These are phyloP conservation scores for Fraxinus pennsylvanica DNA, from an alignment of 257 asterid genomes.

Conservation along the genomic window DNA sequence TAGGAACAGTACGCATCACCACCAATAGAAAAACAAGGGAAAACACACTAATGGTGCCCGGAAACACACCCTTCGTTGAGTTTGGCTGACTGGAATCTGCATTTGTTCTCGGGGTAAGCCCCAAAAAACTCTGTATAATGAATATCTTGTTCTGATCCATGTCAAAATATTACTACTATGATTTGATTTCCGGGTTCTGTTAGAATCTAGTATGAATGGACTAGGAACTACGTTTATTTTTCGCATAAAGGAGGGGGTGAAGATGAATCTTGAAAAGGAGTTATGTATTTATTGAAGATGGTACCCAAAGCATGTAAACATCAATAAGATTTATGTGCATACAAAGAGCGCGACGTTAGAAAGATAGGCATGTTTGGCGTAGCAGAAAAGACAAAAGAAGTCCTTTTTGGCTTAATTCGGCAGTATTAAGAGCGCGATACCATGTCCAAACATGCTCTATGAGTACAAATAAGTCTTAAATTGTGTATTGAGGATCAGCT, in stretches of 20 bases:
- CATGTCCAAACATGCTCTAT: background rate
- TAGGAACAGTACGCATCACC: background rate
- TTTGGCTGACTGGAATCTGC: background rate
- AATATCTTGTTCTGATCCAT: background rate
- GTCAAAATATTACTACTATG: background rate
- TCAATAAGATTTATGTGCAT: background rate
- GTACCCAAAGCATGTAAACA: background rate
- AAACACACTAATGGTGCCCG: background rate
- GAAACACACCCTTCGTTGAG: background rate
- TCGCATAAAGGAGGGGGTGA: background rate
- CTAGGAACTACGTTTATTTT: background rate
- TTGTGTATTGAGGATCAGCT: background rate
- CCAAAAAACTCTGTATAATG: background rate
- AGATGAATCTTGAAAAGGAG: background rate
- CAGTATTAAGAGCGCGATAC: too few species aligned
- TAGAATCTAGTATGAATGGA: background rate
- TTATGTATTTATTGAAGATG: background rate
- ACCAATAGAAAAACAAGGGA: background rate
- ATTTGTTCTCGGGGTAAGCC: background rate
- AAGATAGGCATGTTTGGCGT: background rate
- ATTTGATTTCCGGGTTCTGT: background rate
- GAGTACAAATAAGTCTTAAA: background rate
- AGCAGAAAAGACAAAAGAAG: background rate
- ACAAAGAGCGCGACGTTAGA: background rate
- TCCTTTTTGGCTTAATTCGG: background rate